These are phyloP conservation scores for Clarireedia paspali DNA, from an alignment of 2,329 filamentous ascomycete genomes.

Conservation along the genomic window DNA sequence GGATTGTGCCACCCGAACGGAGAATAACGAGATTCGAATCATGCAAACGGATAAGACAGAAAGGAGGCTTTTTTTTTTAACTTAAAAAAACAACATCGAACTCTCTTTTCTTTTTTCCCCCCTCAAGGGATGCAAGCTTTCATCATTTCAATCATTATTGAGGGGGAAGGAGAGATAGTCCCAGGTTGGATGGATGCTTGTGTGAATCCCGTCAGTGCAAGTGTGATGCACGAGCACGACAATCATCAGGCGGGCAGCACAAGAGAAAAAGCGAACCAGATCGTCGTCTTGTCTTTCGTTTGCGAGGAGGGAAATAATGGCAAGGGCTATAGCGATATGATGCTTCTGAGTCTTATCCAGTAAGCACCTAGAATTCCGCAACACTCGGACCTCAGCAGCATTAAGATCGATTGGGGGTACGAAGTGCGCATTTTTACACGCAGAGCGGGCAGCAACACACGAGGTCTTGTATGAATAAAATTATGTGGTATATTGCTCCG, in stretches of 20 bases:
- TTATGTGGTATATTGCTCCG: not conserved
- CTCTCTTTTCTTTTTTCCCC: not conserved
- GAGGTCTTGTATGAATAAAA: not conserved
- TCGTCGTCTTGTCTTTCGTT: conserved; percentile 6
- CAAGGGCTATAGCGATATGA: conserved; percentile 5
- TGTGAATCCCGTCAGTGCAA: not conserved
- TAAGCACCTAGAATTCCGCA: not conserved
- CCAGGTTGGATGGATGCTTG: conserved; percentile 1
- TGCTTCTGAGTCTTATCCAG: not conserved
- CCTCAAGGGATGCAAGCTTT: not conserved
- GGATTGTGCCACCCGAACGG: conserved; percentile 1
- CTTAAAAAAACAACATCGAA: not conserved
- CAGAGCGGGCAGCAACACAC: conserved; percentile 1
- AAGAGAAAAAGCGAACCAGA: not conserved
- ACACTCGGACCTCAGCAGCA: conserved; percentile 13
- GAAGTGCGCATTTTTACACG: conserved; percentile 8
- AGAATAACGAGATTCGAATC: not conserved
- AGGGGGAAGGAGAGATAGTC: not conserved
- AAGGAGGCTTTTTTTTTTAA: not conserved
- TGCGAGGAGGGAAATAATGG: not conserved
- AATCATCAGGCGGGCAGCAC: not conserved
- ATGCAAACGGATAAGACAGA: not conserved
- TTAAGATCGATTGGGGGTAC: conserved; percentile 12
- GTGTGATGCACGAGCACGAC: conserved; percentile 12
- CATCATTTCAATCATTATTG: not conserved